Base-by-base conservation (phyloP, 805 yeast species). In the Cyberlindnera subsufficiens region DNA sequence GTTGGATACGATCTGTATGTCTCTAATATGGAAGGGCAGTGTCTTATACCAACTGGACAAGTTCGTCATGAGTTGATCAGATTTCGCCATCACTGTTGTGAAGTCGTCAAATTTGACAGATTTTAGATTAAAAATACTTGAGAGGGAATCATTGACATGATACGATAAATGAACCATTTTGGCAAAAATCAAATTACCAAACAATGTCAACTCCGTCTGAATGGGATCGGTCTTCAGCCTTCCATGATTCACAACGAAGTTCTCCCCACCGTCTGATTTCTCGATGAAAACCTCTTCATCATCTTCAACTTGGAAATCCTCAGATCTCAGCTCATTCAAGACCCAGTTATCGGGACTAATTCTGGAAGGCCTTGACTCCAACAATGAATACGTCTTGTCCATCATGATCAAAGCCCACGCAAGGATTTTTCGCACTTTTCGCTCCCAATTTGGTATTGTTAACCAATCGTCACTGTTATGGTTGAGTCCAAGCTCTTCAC, bases 401-500 rank as follows among this genome's bases (percentile, higher is more conserved):
- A 54, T 42, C 44, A 51, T 48, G 16, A 55, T 50, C 11, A 59
- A 48, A 6, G 53, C 43, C 60, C 63, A 58, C 0, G 59, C 32
- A 2, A 55, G 29, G 11, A 56, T 45, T 31, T 55, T 58, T 9
- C 62, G 42, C 10, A 56, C 40, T 31, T 54, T 51, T n/a, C 58
- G 40, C 40, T 59, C 64, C 64, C 64, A 58, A 9, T 42, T 37
- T 13, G 64, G 63, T 9, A 58, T 55, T 3, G 53, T 54, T 7
- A 38, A 16, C 57, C 58, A 54, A 15, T 56, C 53, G 19, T 52
- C 53, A 39, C 56, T 46, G 36, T 53, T 48, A 35, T 49, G 42
- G 35, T 59, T 57, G 29, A 59, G 37, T 1, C 62, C 63, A 10
- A 59, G 44, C 39, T 59, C 63, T 39, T 59, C 61, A 17, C 56